Base-by-base conservation (phyloP, 345 rosid species). In the Leavenworthia alabamica region DNA sequence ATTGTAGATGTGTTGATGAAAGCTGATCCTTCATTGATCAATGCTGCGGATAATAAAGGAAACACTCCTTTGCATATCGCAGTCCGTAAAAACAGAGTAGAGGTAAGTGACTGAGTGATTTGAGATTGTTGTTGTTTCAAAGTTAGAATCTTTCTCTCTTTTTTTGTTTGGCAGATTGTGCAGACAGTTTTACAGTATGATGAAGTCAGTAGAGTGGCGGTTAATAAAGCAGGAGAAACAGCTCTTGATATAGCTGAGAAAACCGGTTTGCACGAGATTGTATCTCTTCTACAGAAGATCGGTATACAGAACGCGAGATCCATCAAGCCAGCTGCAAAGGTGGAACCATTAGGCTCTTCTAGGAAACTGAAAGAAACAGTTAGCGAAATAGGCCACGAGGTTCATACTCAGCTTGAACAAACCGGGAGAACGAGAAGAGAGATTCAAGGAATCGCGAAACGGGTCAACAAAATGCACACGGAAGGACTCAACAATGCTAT, bases 401-500 rank as follows among this genome's bases (percentile, higher is more conserved):
- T 89, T 19, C 86, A 89, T 54, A 60, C 81, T 67, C 99, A 89
- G 80, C 81, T 86, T 0, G 79, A 83, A 72, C 90, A 87, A 64
- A 81, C 97, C 3, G 78, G 77, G 7, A 72, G 51, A 48, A 86
- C 99, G 9, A 64, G 90, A 66, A 86, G 81, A 73, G 80, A 75
- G 0, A 82, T 89, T 16, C 96, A 85, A 8, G 98, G 86, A 37
- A 89, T 92, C 37, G 85, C 86, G 19, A 89, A 89, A 77, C 71
- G 85, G 26, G 64, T 92, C 43, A 83, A 84, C 78, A 93, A 78
- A 77, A 67, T 87, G 94, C 86, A 89, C 52, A 54, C 77, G 0
- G 96, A 85, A 82, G 97, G 99, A 47, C 88, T 93, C 44, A 93
- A 83, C 79, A 89, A 93, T 33, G 96, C 96, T 4, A 89, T 89